Evolutionary conservation across 1,139 yeast genomes (phyloP).

Genomic region (Kurtzmaniella quercitrusa): DNA sequence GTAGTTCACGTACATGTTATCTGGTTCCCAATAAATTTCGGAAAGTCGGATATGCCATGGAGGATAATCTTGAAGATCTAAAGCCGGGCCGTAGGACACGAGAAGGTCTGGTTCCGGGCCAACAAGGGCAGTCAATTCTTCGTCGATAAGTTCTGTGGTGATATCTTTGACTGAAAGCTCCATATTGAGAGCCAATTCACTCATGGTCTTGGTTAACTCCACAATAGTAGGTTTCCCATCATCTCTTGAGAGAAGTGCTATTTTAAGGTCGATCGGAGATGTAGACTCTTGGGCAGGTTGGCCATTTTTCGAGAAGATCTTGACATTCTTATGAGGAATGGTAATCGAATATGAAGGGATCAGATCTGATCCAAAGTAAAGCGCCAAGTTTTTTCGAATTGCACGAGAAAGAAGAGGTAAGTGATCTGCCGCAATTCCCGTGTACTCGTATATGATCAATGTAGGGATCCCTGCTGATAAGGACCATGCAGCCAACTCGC

Average conservation of each 20-base stretch:
- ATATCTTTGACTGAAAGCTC: slow-evolving; percentile 67
- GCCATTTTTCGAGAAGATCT: slow-evolving; percentile 33
- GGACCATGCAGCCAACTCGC: slow-evolving; percentile 85
- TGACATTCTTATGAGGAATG: slow-evolving; percentile 58
- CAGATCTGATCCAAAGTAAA: slow-evolving; percentile 71
- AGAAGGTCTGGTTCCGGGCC: slow-evolving; percentile 90
- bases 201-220: slow-evolving; percentile 81
- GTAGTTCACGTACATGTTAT: slow-evolving; percentile 73
- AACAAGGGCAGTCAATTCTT: slow-evolving; percentile 69
- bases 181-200: slow-evolving; percentile 62
- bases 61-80: slow-evolving; percentile 91
- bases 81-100: slow-evolving; percentile 75
- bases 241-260: slow-evolving; percentile 63
- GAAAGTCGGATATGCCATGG: slow-evolving; percentile 96
- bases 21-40: slow-evolving; percentile 89
- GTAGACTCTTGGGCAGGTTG: slow-evolving; percentile 24
- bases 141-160: slow-evolving; percentile 69
- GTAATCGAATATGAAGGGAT: slow-evolving; percentile 59
- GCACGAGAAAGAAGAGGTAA: slow-evolving; percentile 57
- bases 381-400: slow-evolving; percentile 56
- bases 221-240: slow-evolving; percentile 93
- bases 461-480: slow-evolving; percentile 75
- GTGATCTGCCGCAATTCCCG: slow-evolving; percentile 60
- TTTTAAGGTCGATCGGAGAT: slow-evolving; percentile 48
- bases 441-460: slow-evolving; percentile 74